Percentiles rank a stretch among this genome's conserved stretches.
Evolutionary conservation across 139 green algal species (phyloP).

Genomic region (Chlorella ohadii): DNA sequence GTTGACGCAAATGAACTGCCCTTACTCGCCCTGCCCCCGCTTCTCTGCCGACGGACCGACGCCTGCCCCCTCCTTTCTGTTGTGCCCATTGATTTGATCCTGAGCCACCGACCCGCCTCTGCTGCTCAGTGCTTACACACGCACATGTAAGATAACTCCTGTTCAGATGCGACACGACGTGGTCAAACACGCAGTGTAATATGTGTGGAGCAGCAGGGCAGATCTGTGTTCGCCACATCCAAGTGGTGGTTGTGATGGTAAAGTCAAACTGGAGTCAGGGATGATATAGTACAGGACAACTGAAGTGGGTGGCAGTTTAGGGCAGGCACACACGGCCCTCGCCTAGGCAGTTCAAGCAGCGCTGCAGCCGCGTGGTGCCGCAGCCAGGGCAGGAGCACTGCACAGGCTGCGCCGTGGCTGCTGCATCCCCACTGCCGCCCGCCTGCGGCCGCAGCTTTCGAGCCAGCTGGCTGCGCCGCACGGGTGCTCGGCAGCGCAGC

Average conservation of each 20-base stretch:
- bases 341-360: slow-evolving; percentile 49
- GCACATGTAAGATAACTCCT: neutral
- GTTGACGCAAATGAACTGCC: no score
- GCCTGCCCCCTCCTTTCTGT: no score
- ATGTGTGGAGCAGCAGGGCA: no score
- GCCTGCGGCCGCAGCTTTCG: neutral
- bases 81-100: neutral
- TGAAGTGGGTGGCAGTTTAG: neutral
- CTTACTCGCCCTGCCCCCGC: no score
- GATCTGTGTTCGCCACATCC: no score
- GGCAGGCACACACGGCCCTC: slow-evolving; percentile 33
- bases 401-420: neutral
- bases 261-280: no score
- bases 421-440: neutral
- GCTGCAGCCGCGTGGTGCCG: slow-evolving; percentile 34
- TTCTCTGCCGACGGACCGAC: no score
- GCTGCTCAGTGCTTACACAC: neutral
- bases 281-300: neutral
- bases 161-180: no score
- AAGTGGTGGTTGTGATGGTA: no score
- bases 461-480: slow-evolving; percentile 24
- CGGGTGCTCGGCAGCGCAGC: slow-evolving; percentile 21
- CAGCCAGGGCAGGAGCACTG: slow-evolving; percentile 42
- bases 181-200: no score
- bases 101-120: neutral